These are phyloP conservation scores for Pelargonium australe DNA, from an alignment of 441 rosid genomes.

Conservation along the genomic window DNA sequence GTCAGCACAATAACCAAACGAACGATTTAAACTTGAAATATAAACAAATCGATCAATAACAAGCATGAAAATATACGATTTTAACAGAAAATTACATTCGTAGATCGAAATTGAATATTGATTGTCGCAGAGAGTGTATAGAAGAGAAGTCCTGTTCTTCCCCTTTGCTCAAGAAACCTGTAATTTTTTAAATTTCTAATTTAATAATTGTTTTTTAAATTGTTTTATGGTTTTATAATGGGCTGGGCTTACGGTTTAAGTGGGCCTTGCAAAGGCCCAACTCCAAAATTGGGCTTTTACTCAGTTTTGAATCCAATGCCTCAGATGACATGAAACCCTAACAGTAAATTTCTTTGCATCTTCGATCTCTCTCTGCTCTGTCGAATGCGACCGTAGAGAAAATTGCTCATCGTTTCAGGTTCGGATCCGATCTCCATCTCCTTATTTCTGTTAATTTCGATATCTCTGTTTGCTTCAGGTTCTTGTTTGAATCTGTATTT, in stretches of 20 bases:
- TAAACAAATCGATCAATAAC: neutral
- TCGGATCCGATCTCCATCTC: neutral
- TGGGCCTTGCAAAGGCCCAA: too few relatives aligned
- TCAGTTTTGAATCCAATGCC: neutral
- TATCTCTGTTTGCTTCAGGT: too few relatives aligned
- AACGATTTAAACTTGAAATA: neutral
- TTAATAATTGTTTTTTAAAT: neutral
- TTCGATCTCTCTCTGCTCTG: neutral
- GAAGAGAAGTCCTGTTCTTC: neutral
- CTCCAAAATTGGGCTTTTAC: too few relatives aligned
- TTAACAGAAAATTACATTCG: neutral
- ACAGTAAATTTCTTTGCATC: neutral
- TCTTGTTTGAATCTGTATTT: neutral
- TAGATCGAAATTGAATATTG: neutral
- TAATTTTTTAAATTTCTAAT: neutral
- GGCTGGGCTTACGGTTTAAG: neutral
- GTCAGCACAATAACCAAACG: neutral
- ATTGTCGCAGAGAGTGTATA: neutral
- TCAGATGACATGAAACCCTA: neutral
- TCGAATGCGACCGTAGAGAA: neutral
- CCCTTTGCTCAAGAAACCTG: slow-evolving; percentile 14
- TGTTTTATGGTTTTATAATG: neutral
- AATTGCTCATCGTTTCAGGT: neutral
- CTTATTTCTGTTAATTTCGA: neutral
- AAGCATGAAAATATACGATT: neutral